Base-by-base conservation (phyloP, 2,329 filamentous ascomycete genomes). In the Tolypocladium tundrense region DNA sequence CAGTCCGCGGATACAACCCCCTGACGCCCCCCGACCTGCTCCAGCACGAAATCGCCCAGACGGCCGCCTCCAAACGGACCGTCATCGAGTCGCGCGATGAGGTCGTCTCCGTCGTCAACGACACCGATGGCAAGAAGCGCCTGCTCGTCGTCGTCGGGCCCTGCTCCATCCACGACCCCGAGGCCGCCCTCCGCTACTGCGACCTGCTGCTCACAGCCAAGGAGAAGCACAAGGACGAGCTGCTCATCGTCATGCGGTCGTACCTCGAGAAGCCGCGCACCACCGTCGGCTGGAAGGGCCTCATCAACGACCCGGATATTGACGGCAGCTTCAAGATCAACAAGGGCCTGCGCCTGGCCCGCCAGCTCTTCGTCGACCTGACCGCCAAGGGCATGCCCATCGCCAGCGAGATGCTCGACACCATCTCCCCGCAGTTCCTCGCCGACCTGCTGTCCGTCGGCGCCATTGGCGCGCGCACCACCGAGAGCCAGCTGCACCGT, bases 271-370 rank as follows among this genome's bases (percentile, higher is more conserved):
- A 99, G 82, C 94, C 94, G 27, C 87, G 94, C 63, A 99, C 94
- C 35, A 99, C 94, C 0, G 91, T 99, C 35, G 94, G 94, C 65
- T 99, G 94, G 94, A 99, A 99, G 79, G 94, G 94, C 54, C 79
- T 99, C 67, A 96, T 99, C 78, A 97, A 99, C 73, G 94, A 99
- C 75, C 94, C 94, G 2, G 93, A 97, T 69, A 96, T 99, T 70
- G 92, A 97, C 75, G 93, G 96, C 73, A 94, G 88, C 74, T 97
- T 96, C 88, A 87, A 97, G 77, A 97, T 99, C 78, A 97, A 97
- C 82, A 97, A 97, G 81, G 94, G 94, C 24, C 76, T 99, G 68
- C 86, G 90, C 55, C 79, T 91, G 57, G 90, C 91, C 58, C 84
- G 94, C 65, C 87, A 97, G 75, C 82, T 99, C 70, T 97, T 97